phyloP scores from a whole-genome alignment of 2,329 filamentous ascomycete genomes.

The Phialophora chinensis region DNA sequence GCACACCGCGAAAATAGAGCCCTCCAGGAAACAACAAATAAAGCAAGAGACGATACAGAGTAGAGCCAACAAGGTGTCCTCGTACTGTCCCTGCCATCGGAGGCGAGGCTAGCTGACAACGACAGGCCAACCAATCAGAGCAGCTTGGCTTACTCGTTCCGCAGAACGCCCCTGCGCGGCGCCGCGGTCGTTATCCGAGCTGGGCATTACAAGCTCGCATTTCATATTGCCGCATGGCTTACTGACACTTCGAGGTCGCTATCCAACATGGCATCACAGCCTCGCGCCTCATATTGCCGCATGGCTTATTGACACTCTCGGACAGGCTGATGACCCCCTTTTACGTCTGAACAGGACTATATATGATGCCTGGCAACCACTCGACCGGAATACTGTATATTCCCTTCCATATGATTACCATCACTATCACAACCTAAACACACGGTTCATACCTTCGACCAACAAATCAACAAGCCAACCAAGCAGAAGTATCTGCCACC shows the following conservation, averaged over 20 bases:
- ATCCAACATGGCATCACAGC: background rate
- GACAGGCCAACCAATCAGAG: background rate
- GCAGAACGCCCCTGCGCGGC: background rate
- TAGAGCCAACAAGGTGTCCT: background rate
- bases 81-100: background rate
- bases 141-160: background rate
- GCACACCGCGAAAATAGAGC: background rate
- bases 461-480: too few species aligned
- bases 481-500: background rate
- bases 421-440: too few species aligned
- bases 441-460: too few species aligned
- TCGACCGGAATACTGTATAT: too few species aligned
- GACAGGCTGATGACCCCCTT: background rate
- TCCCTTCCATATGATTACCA: too few species aligned
- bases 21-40: background rate
- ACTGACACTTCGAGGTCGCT: too few species aligned
- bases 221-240: too few species aligned
- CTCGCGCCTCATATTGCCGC: too few species aligned
- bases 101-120: background rate
- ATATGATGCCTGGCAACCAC: background rate
- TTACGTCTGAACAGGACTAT: background rate
- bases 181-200: background rate
- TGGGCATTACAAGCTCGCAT: background rate
- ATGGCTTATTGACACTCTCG: background rate
- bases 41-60: background rate